Evolutionary conservation across 495 filamentous ascomycete species (phyloP).

Genomic region (Trichoderma virens): DNA sequence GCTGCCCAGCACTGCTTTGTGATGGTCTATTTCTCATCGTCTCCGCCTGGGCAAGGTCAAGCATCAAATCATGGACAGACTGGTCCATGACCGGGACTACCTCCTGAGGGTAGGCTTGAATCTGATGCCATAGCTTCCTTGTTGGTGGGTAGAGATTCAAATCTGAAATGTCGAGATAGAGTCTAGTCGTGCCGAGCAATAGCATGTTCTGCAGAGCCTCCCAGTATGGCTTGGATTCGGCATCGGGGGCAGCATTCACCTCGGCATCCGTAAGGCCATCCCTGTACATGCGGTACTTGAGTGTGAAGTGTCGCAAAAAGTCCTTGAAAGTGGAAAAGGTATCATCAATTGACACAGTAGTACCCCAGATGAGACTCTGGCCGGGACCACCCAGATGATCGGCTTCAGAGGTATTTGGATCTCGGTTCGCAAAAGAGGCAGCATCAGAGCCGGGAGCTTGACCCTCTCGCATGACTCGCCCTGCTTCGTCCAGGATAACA

Average conservation of each 20-base stretch:
- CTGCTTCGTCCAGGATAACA: slow-evolving; percentile 75
- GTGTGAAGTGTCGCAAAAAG: slow-evolving; percentile 81
- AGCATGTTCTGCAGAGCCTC: slow-evolving; percentile 86
- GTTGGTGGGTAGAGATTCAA: slow-evolving; percentile 91
- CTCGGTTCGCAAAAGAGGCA: slow-evolving; percentile 74
- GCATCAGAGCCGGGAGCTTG: slow-evolving; percentile 61
- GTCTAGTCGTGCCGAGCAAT: slow-evolving; percentile 66
- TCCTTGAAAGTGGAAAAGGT: slow-evolving; percentile 80
- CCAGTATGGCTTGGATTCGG: slow-evolving; percentile 69
- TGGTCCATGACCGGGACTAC: slow-evolving; percentile 97
- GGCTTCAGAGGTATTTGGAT: slow-evolving; percentile 86
- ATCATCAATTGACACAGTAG: slow-evolving; percentile 88
- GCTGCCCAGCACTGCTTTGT: slow-evolving; percentile 42
- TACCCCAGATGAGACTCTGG: slow-evolving; percentile 89
- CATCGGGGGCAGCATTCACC: slow-evolving; percentile 53
- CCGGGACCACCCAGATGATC: slow-evolving; percentile 75
- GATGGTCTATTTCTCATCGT: slow-evolving; percentile 52
- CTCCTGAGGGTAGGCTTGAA: slow-evolving; percentile 87
- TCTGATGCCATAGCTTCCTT: slow-evolving; percentile 88
- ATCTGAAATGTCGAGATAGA: slow-evolving; percentile 85
- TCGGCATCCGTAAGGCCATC: slow-evolving; percentile 75
- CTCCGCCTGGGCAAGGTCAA: slow-evolving; percentile 76
- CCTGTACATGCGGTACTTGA: slow-evolving; percentile 85
- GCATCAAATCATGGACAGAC: slow-evolving; percentile 83
- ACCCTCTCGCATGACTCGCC: slow-evolving; percentile 55